These are phyloP conservation scores for Nakaseomyces sp. DNA, from an alignment of 1,139 yeast species.

Conservation along the genomic window DNA sequence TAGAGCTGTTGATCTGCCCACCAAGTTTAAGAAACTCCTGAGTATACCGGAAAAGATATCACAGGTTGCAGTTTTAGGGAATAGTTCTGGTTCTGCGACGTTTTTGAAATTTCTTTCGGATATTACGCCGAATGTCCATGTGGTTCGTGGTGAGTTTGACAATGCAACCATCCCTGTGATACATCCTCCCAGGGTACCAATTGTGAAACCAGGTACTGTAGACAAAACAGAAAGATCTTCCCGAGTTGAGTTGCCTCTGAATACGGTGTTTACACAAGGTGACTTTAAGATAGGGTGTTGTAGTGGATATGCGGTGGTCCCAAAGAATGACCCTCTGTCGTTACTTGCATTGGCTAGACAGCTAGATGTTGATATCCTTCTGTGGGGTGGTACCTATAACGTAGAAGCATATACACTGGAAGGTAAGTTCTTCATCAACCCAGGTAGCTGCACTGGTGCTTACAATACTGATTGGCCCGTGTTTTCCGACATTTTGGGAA, in stretches of 20 bases:
- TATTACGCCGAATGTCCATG: slow-evolving; percentile 61
- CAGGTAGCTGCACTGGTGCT: slow-evolving; percentile 96
- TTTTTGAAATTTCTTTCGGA: slow-evolving; percentile 57
- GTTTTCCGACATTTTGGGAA: slow-evolving; percentile 16
- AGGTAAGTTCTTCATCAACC: slow-evolving; percentile 86
- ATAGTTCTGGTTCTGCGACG: slow-evolving; percentile 59
- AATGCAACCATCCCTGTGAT: slow-evolving; percentile 38
- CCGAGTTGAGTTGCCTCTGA: slow-evolving; percentile 55
- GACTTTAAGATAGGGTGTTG: slow-evolving; percentile 73
- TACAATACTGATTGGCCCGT: slow-evolving; percentile 50
- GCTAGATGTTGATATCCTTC: slow-evolving; percentile 79
- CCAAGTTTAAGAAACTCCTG: slow-evolving; percentile 60
- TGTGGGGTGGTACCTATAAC: slow-evolving; percentile 96
- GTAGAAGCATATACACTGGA: slow-evolving; percentile 91
- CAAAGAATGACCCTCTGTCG: slow-evolving; percentile 79
- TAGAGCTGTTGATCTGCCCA: slow-evolving; percentile 49
- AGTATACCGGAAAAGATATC: slow-evolving; percentile 68
- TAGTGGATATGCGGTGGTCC: slow-evolving; percentile 77
- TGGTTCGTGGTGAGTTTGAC: slow-evolving; percentile 77
- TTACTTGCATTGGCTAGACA: slow-evolving; percentile 77
- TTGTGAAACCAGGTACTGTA: not conserved
- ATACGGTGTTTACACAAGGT: slow-evolving; percentile 59
- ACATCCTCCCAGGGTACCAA: slow-evolving; percentile 43
- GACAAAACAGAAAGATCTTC: not conserved
- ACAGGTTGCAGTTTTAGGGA: slow-evolving; percentile 80